Evolutionary conservation across 495 filamentous ascomycete genomes (phyloP).

Genomic region (Lentithecium fluviatile): DNA sequence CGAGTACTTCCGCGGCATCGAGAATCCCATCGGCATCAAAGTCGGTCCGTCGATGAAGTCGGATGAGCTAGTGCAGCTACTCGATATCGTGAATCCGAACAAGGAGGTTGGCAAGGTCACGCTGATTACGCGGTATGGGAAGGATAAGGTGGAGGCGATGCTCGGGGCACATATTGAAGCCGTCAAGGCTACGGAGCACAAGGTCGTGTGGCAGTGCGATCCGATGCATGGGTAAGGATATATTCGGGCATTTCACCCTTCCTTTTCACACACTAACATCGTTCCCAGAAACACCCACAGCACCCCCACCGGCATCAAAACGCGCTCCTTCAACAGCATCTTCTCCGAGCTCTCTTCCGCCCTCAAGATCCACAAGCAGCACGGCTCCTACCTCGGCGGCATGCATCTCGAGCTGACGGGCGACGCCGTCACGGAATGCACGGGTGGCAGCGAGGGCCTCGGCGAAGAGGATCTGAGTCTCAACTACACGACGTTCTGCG

Average conservation of each 20-base stretch:
- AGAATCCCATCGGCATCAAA: constrained; percentile 95
- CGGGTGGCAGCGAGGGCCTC: constrained; percentile 84
- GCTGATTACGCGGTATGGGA: constrained; percentile 92
- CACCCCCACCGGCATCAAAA: constrained; percentile 77
- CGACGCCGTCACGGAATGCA: constrained; percentile 93
- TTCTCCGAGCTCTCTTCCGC: constrained; percentile 78
- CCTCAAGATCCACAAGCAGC: constrained; percentile 76
- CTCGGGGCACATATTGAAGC: constrained; percentile 82
- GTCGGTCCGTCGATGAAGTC: constrained; percentile 80
- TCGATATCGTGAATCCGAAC: constrained; percentile 79
- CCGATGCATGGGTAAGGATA: constrained; percentile 83
- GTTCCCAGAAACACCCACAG: constrained; percentile 59
- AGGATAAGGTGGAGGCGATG: constrained; percentile 64
- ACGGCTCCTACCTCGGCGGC: constrained; percentile 82
- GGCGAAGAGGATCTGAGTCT: constrained; percentile 81
- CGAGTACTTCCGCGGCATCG: constrained; percentile 94
- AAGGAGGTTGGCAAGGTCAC: constrained; percentile 88
- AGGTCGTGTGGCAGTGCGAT: constrained; percentile 96
- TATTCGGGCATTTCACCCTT: background rate
- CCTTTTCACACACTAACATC: constrained; percentile 1
- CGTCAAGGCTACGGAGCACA: constrained; percentile 70
- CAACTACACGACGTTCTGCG: constrained; percentile 93
- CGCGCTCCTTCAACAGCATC: constrained; percentile 81
- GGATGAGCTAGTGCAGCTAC: constrained; percentile 68
- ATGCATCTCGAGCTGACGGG: constrained; percentile 95